Evolutionary conservation across 495 filamentous ascomycete species (phyloP), one percentile per base, ranked within the genome.

Genomic region (Endocarpon pusillum): DNA sequence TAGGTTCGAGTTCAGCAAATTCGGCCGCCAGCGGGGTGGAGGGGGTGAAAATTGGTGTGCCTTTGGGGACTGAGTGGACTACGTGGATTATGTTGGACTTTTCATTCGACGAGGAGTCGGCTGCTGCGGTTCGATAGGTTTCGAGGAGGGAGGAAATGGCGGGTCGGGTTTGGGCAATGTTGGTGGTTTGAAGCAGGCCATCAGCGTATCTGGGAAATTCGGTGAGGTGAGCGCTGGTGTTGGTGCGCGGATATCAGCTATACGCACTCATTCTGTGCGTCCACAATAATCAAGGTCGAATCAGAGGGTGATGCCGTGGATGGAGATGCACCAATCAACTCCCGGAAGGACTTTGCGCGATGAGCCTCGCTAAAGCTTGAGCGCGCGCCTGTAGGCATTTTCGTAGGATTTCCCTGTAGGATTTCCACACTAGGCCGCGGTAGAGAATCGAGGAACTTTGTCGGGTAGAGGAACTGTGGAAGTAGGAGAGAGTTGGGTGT

Each of bases 201-300:
- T 51, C 31, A 37, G 61, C 65, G 46, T 76, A 76, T n/a, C n/a
- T n/a, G n/a, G n/a, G n/a, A n/a, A n/a, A n/a, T n/a, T n/a, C n/a
- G n/a, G n/a, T n/a, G n/a, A n/a, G n/a, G n/a, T n/a, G n/a, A n/a
- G n/a, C n/a, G n/a, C n/a, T n/a, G n/a, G n/a, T n/a, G n/a, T n/a
- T n/a, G n/a, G n/a, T n/a, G n/a, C n/a, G n/a, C n/a, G n/a, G n/a
- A n/a, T n/a, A n/a, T n/a, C n/a, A n/a, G n/a, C n/a, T n/a, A n/a
- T n/a, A n/a, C n/a, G n/a, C n/a, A n/a, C 51, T 73, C 68, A 32
- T 69, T 68, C 46, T 70, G 66, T n/a, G 72, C 72, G 45, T 78
- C 71, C 48, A 76, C 65, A 42, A 78, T 72, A 38, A 78, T 48
- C 14, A 76, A 57, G 12, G 61, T 59, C 30, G 61, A 66, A 52